These are phyloP conservation scores for Penicillium lividum DNA, from an alignment of 495 filamentous ascomycete genomes.

Conservation along the genomic window DNA sequence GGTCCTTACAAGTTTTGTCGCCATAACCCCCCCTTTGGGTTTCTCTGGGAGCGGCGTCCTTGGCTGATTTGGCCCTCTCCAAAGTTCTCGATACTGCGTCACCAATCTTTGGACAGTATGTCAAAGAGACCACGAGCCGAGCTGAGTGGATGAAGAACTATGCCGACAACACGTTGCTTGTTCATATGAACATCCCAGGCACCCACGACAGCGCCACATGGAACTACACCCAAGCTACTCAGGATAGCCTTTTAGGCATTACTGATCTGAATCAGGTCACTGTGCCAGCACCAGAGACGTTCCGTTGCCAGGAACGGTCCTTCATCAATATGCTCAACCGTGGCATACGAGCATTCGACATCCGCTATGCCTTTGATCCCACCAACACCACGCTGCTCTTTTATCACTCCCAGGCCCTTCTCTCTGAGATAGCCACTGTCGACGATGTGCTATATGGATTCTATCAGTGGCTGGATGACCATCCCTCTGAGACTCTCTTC, in stretches of 20 bases:
- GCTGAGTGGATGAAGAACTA: constrained; percentile 49
- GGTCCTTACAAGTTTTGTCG: too few relatives aligned
- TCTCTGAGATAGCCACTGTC: constrained; percentile 45
- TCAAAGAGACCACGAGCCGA: constrained; percentile 19
- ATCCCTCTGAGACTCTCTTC: constrained; percentile 36
- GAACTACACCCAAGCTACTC: constrained; percentile 52
- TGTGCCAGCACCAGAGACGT: constrained; percentile 29
- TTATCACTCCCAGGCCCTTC: constrained; percentile 49
- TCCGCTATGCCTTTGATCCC: constrained; percentile 50
- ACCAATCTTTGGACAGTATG: constrained; percentile 44
- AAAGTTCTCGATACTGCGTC: constrained; percentile 45
- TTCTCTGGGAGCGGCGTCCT: background rate
- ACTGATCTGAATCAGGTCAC: constrained; percentile 39
- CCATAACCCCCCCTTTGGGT: too few relatives aligned
- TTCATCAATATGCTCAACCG: constrained; percentile 42
- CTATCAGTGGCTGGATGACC: constrained; percentile 45
- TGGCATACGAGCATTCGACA: constrained; percentile 54
- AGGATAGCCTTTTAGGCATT: constrained; percentile 38
- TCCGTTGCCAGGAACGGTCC: constrained; percentile 43
- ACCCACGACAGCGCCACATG: constrained; percentile 57
- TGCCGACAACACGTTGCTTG: constrained; percentile 42
- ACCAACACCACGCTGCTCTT: constrained; percentile 47
- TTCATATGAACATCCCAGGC: constrained; percentile 55
- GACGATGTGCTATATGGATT: constrained; percentile 52
- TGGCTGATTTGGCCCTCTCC: constrained; percentile 39